Evolutionary conservation across 2,329 filamentous ascomycete species (phyloP), one percentile per base, ranked within the genome.

Genomic region (Thelonectria olida): DNA sequence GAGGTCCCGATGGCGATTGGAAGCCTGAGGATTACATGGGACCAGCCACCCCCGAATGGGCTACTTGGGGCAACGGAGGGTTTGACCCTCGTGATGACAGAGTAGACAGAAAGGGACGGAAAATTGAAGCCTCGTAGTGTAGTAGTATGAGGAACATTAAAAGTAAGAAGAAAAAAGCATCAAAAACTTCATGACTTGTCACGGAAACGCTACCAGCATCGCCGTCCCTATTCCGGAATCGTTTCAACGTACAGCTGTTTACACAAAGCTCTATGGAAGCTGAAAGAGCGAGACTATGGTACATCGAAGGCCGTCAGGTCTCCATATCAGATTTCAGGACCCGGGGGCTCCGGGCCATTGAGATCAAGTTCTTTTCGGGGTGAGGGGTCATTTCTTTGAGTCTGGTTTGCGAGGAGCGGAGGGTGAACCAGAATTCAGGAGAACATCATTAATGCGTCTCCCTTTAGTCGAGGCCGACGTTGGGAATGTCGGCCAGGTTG

Each of bases 51-150:
- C 92, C 93, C 1, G 93, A 97, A 74, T 98, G 95, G 96, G 95
- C 95, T 9, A 88, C 90, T 17, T 98, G 93, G 93, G 96, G 95
- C 0, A 92, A 94, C 67, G 95, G 95, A 2, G 96, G 95, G 0
- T 98, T 98, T 75, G 93, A 98, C 79, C 95, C 95, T 1, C 85
- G 92, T 49, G 96, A 98, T 78, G 87, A 91, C 76, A 85, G 95
- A 65, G 93, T 97, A 8, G 92, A 95, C 76, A 86, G 90, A 68
- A 97, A 97, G 79, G 93, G 94, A 2, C 88, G 89, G 71, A 87
- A 86, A 66, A 85, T 87, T 63, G 84, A 82, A 64, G 58, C 67
- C 17, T 69, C 54, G 47, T 71, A 65, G 63, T 28, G 13, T 48
- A 36, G 13, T 48, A 36, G 10, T n/a, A 12, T 64, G 22, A 20